These are phyloP conservation scores for Tagetes patula DNA, from an alignment of 129 eudicot species.

Conservation along the genomic window DNA sequence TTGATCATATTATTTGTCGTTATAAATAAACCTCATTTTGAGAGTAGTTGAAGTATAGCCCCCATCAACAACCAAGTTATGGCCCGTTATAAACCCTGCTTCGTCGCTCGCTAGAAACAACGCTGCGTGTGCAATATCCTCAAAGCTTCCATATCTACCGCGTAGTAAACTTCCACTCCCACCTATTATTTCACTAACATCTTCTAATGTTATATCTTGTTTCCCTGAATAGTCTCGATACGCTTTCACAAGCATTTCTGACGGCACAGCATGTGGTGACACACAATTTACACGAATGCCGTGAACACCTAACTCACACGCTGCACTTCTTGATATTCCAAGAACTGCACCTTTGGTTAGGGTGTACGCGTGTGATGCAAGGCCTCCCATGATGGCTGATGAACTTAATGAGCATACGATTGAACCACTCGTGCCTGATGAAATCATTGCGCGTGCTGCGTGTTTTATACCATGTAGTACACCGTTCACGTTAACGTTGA, in stretches of 20 bases:
- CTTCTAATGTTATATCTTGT: conserved; percentile 33
- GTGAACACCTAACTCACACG: conserved; percentile 73
- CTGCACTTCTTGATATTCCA: conserved; percentile 58
- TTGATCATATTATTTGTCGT: conserved; percentile 10
- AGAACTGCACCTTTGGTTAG: conserved; percentile 76
- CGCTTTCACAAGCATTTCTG: conserved; percentile 77
- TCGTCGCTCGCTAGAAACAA: conserved; percentile 80
- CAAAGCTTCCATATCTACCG: conserved; percentile 67
- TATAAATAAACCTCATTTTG: conserved; percentile 54
- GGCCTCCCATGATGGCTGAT: conserved; percentile 82
- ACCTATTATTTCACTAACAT: conserved; percentile 45
- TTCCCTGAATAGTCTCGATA: conserved; percentile 43
- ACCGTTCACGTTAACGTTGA: conserved; percentile 64
- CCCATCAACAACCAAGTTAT: conserved; percentile 84
- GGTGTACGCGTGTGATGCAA: conserved; percentile 81
- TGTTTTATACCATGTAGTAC: conserved; percentile 78
- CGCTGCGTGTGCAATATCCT: conserved; percentile 75
- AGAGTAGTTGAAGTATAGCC: conserved; percentile 59
- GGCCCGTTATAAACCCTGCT: conserved; percentile 75
- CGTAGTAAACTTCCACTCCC: conserved; percentile 50
- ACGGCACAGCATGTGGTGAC: conserved; percentile 82
- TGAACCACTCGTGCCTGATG: conserved; percentile 48
- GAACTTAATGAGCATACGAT: conserved; percentile 84
- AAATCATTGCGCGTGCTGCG: conserved; percentile 75
- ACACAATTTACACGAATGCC: conserved; percentile 90